Evolutionary conservation across 768 basidiomycete genomes (phyloP).

Genomic region (Russula ochroleuca): DNA sequence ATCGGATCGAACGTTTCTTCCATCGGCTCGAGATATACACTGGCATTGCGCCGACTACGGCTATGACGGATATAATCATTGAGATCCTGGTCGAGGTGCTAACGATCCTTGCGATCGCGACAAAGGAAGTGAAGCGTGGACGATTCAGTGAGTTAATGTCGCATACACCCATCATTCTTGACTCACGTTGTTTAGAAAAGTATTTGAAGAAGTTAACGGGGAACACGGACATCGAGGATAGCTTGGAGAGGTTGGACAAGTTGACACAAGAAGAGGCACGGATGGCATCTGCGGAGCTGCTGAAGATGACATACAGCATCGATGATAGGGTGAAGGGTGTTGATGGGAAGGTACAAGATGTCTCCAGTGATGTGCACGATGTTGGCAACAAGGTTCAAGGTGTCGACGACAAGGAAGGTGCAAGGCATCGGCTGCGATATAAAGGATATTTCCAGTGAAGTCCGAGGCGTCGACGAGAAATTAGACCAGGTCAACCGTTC

Average conservation of each 20-base stretch:
- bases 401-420: not conserved
- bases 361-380: not conserved
- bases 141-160: not conserved
- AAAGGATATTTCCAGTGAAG: no score
- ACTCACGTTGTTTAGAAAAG: not conserved
- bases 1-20: not conserved
- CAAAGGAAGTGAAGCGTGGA: not conserved
- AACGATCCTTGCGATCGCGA: not conserved
- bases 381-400: not conserved
- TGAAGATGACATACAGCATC: not conserved
- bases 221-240: not conserved
- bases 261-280: slow-evolving; percentile 1
- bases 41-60: not conserved
- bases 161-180: no score
- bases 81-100: slow-evolving; percentile 1
- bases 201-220: not conserved
- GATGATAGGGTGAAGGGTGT: not conserved
- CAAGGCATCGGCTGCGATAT: not conserved
- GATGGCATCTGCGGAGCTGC: not conserved
- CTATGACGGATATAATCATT: not conserved
- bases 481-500: not conserved
- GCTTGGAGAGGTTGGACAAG: not conserved
- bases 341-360: not conserved
- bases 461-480: not conserved
- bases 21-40: not conserved